phyloP scores from a whole-genome alignment of 2,329 filamentous ascomycete genomes.

The Arachnopeziza araneosa region DNA sequence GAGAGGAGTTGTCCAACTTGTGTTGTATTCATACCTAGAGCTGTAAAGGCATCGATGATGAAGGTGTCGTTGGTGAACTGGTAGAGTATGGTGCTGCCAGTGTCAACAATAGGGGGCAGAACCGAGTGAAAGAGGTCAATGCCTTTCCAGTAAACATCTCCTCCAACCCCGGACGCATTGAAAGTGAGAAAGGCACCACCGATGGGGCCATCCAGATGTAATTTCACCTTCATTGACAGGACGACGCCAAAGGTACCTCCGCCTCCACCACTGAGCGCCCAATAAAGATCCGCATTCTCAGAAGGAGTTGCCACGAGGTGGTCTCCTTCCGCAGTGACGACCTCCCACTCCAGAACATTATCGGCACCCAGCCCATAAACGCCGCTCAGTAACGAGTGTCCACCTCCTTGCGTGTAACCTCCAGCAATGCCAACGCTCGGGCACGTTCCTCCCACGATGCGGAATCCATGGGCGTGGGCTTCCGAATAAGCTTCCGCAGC shows the following conservation, averaged over 20 bases:
- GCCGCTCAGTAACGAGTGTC: neutral
- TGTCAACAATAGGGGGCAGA: neutral
- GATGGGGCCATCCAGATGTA: conserved; percentile 36
- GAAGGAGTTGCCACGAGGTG: conserved; percentile 38
- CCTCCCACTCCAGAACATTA: conserved; percentile 36
- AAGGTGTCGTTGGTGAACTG: neutral
- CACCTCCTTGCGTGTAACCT: neutral
- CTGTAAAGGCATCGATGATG: neutral
- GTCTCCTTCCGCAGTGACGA: conserved; percentile 44
- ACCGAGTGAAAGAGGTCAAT: neutral
- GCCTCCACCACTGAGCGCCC: conserved; percentile 49
- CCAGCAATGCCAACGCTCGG: neutral
- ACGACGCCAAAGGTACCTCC: conserved; percentile 45
- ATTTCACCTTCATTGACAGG: conserved; percentile 48
- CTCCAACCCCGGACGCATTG: conserved; percentile 24
- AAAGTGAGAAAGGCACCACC: conserved; percentile 36
- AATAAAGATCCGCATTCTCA: conserved; percentile 52
- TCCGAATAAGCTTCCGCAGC: neutral
- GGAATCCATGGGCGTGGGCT: neutral
- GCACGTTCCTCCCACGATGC: neutral
- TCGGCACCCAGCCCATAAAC: conserved; percentile 17
- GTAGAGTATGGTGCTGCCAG: neutral
- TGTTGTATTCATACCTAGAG: neutral
- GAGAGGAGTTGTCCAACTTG: too few species aligned
- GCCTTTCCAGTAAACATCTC: neutral